Evolutionary conservation across 371 early-diverging fungal genomes (phyloP).

Genomic region (Globomyces sp.): DNA sequence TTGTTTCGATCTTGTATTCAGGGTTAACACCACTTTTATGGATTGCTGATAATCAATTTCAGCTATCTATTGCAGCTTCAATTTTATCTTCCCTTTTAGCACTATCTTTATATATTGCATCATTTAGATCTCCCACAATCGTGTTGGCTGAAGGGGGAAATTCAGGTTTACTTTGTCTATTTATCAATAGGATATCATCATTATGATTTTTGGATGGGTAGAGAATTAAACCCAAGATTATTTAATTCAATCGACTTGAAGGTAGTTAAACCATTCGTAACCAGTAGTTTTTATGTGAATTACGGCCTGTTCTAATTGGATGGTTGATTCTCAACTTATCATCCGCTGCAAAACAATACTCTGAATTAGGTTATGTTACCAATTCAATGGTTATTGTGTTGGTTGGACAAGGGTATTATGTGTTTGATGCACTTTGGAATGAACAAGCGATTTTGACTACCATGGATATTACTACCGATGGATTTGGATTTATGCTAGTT

Average conservation of each 20-base stretch:
- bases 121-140: conserved; percentile 60
- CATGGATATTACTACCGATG: conserved; percentile 92
- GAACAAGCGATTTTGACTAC: conserved; percentile 85
- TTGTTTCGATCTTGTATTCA: conserved; percentile 34
- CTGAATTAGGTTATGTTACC: conserved; percentile 59
- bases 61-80: conserved; percentile 67
- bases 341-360: conserved; percentile 76
- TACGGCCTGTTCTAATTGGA: conserved; percentile 84
- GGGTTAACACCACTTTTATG: conserved; percentile 68
- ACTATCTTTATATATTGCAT: conserved; percentile 66
- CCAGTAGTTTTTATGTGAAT: conserved; percentile 73
- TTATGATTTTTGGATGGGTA: conserved; percentile 71
- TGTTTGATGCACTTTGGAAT: conserved; percentile 78
- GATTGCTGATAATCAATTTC: conserved; percentile 69
- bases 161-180: conserved; percentile 51
- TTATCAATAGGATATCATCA: conserved; percentile 48
- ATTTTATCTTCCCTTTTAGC: conserved; percentile 64
- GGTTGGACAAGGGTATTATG: conserved; percentile 77
- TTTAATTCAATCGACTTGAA: conserved; percentile 83
- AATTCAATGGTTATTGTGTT: conserved; percentile 75
- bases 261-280: conserved; percentile 3
- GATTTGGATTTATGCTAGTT: conserved; percentile 89
- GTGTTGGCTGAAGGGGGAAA: conserved; percentile 87
- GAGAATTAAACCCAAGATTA: conserved; percentile 74
- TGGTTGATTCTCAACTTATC: conserved; percentile 76